Conservation (phyloP, 2,329 filamentous ascomycete genomes). For the Aspergillus proliferans region DNA sequence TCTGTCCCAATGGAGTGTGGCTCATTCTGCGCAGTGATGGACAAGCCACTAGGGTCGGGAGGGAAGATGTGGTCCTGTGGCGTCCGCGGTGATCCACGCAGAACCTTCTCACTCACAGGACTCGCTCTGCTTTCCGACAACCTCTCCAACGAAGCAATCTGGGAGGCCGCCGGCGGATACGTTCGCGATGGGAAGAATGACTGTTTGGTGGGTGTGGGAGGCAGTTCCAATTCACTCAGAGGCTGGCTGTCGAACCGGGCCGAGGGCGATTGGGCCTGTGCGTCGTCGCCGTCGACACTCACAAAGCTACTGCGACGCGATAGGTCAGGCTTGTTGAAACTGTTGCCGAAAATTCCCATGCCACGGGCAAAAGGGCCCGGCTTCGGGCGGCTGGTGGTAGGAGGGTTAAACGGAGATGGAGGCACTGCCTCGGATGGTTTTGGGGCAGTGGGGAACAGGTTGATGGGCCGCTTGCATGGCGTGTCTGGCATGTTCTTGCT, state of each 20-base stretch:
- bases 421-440: constrained; percentile 67
- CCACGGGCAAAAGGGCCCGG: constrained; percentile 63
- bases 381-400: constrained; percentile 54
- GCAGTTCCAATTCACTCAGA: constrained; percentile 63
- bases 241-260: constrained; percentile 51
- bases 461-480: constrained; percentile 81
- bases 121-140: constrained; percentile 44
- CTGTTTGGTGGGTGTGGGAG: constrained; percentile 87
- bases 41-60: constrained; percentile 74
- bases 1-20: constrained; percentile 34
- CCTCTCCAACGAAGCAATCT: constrained; percentile 30
- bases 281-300: constrained; percentile 73
- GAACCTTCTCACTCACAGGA: constrained; percentile 53
- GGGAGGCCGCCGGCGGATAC: constrained; percentile 27
- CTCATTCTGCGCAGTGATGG: constrained; percentile 63
- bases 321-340: constrained; percentile 42
- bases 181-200: constrained; percentile 32
- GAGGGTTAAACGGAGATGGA: constrained; percentile 72
- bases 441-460: constrained; percentile 60
- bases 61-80: constrained; percentile 69
- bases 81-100: constrained; percentile 62
- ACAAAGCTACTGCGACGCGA: constrained; percentile 65
- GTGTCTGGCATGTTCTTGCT: constrained; percentile 81
- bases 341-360: constrained; percentile 57
- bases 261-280: constrained; percentile 52